phyloP scores from a whole-genome alignment of 2,329 filamentous ascomycete genomes.

The Fusarium sp. region DNA sequence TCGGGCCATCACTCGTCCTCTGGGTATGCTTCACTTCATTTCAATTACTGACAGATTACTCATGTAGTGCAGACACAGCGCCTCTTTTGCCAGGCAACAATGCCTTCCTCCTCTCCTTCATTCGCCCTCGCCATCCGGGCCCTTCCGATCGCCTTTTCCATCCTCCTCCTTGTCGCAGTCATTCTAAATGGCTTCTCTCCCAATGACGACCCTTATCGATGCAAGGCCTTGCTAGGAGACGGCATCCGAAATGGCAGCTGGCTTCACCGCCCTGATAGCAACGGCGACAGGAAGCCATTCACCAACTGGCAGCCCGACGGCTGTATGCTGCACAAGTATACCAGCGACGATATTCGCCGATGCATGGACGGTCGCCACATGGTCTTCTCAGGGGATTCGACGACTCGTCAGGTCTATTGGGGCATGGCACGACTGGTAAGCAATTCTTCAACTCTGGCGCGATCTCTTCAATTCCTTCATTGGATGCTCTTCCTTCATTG shows the following conservation, averaged over 20 bases:
- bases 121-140: constrained; percentile 24
- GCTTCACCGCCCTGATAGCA: constrained; percentile 50
- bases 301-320: constrained; percentile 69
- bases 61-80: neutral
- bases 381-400: constrained; percentile 72
- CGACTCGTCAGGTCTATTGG: constrained; percentile 71
- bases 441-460: neutral
- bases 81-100: constrained; percentile 4
- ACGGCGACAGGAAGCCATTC: constrained; percentile 49
- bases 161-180: constrained; percentile 30
- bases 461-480: neutral
- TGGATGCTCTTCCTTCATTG: neutral
- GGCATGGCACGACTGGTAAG: constrained; percentile 53
- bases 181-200: constrained; percentile 23
- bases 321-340: constrained; percentile 70
- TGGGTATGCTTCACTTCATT: neutral
- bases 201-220: constrained; percentile 63
- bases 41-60: neutral
- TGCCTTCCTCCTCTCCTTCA: constrained; percentile 21
- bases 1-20: neutral
- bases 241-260: constrained; percentile 63
- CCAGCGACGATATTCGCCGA: constrained; percentile 60
- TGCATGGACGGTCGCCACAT: constrained; percentile 66
- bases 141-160: constrained; percentile 36
- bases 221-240: constrained; percentile 55